phyloP scores from a whole-genome alignment of 2,329 filamentous ascomycete genomes.

The Trichoderma sp. region DNA sequence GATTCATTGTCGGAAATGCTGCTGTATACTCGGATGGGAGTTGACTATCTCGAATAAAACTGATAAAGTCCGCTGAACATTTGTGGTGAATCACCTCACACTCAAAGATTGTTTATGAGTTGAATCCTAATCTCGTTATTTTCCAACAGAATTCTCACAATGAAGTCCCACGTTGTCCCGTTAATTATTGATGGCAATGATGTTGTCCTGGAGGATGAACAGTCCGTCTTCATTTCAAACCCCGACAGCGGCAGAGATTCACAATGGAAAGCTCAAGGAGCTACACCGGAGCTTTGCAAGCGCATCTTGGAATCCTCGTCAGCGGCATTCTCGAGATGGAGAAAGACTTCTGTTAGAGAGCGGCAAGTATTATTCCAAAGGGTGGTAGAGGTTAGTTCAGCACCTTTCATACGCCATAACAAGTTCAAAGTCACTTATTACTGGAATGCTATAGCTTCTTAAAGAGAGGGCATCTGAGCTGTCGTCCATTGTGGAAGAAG shows the following conservation, averaged over 20 bases:
- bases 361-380: slow-evolving; percentile 1
- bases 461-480: slow-evolving; percentile 4
- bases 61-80: neutral
- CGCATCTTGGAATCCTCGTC: neutral
- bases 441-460: neutral
- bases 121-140: neutral
- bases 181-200: slow-evolving; percentile 19
- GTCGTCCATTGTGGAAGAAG: neutral
- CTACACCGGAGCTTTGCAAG: slow-evolving; percentile 1
- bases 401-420: neutral
- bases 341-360: neutral
- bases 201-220: neutral
- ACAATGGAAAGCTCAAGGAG: slow-evolving; percentile 14
- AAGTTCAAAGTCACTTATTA: neutral
- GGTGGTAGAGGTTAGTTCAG: neutral
- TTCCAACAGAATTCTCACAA: neutral
- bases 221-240: neutral
- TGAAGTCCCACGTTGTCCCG: slow-evolving; percentile 2
- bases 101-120: neutral
- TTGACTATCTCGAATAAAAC: neutral
- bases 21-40: no score
- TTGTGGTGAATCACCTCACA: neutral
- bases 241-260: neutral
- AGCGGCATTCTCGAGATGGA: slow-evolving; percentile 9
- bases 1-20: no score